Conservation (phyloP, 345 rosid genomes). For the Linum trigynum region DNA sequence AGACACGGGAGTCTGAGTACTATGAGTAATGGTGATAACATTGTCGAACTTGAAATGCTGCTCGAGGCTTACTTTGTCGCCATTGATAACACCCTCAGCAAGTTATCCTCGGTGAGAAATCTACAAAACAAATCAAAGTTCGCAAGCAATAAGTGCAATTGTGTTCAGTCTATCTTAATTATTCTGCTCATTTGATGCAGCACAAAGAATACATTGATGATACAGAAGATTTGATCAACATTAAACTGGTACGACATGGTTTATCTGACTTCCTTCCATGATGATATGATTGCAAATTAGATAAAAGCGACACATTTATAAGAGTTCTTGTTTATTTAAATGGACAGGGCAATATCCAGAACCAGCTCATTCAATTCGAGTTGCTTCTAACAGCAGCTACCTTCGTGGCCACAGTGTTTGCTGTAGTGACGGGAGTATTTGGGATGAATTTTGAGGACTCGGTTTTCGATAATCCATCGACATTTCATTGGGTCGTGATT, state of each 20-base stretch:
- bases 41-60: slow-evolving; percentile 91
- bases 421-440: slow-evolving; percentile 74
- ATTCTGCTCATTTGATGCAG: slow-evolving; percentile 34
- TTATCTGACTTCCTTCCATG: too few species aligned
- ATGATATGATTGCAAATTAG: neutral
- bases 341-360: slow-evolving; percentile 82
- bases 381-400: slow-evolving; percentile 93
- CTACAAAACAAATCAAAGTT: neutral
- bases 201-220: slow-evolving; percentile 95
- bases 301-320: neutral
- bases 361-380: slow-evolving; percentile 87
- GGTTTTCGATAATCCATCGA: slow-evolving; percentile 50
- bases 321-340: neutral
- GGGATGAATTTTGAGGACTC: slow-evolving; percentile 80
- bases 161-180: neutral
- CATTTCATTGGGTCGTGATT: slow-evolving; percentile 68
- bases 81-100: slow-evolving; percentile 73
- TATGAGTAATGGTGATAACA: slow-evolving; percentile 47
- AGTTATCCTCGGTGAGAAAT: slow-evolving; percentile 63
- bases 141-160: neutral
- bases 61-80: slow-evolving; percentile 83
- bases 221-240: slow-evolving; percentile 92
- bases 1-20: slow-evolving; percentile 61
- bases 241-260: slow-evolving; percentile 55
- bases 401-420: slow-evolving; percentile 72